Base-by-base conservation (phyloP, 2,329 filamentous ascomycete genomes). In the Alternaria gansuensis region DNA sequence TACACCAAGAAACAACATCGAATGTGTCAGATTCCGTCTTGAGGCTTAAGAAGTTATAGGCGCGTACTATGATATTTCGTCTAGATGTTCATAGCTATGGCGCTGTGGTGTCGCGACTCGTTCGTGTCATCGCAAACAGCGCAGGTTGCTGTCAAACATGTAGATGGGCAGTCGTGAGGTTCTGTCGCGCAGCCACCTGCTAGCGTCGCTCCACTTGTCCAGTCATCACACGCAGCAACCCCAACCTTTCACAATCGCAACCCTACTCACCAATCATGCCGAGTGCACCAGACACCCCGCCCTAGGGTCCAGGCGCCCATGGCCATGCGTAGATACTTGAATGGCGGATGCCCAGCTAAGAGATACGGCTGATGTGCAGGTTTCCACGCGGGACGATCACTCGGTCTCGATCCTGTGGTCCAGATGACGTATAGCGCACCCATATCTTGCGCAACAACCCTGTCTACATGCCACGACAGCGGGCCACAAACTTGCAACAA, bases 301-400 rank as follows among this genome's bases (percentile, higher is more conserved):
- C 21, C 11, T 33, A 33, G 29, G 10, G 44, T 34, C 29, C 17
- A 46, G 44, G 13, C 44, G 44, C 44, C 44, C 29, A 33, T 34
- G 44, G 44, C 44, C 44, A 29, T 23, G 29, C 21, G 17, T 46
- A 10, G 29, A 46, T 10, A 34, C 29, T 46, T 46, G 44, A n/a
- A 43, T 34, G 44, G 44, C 17, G 44, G 46, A 31, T 26, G 24
- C 23, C 21, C 46, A 50, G 46, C 33, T 33, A 50, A 50, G 46
- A 50, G 37, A 41, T 36, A 34, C 24, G 46, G 37, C 31, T 11
- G 46, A 50, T n/a, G 33, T 37, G 46, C 53, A 58, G 50, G 51
- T 59, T 64, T 62, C 53, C 61, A 63, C 59, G 55, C 62, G 59
- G 58, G 59, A 60, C 59, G 57, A 66, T 64, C 64, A 60, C 46